Evolutionary conservation across 805 yeast species (phyloP), one percentile per base, ranked within the genome.

Genomic region (Spathaspora girioi): DNA sequence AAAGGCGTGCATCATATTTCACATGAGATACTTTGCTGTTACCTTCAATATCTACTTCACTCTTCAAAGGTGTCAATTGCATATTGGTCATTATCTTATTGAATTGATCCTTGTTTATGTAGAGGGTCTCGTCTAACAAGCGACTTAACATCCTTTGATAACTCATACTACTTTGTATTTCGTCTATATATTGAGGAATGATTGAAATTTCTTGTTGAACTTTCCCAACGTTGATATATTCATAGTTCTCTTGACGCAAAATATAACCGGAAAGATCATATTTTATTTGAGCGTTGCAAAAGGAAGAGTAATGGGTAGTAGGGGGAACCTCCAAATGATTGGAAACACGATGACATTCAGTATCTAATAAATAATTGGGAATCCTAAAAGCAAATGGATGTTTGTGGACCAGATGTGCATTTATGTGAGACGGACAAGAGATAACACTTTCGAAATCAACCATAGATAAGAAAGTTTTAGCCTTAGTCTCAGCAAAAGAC

Each of bases 321-420:
- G 56, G 56, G n/a, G 52, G 54, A n/a, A 51, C 15, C 38, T 48
- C 20, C 17, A 54, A 44, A 45, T 54, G 56, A 20, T n/a, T 31
- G n/a, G 20, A 17, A 10, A 38, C 38, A 15, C 11, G 41, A 14
- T 5, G n/a, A 23, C 51, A 49, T 15, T 49, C 42, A 38, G 35
- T 45, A 40, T 52, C 56, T n/a, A 54, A 40, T 8, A 55, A 41
- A 45, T 48, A 27, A 14, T 42, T n/a, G 15, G 60, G 57, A 17
- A 55, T 40, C 42, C 35, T 46, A 20, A 56, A 53, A 6, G 29
- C 26, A 32, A 56, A 55, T 23, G 49, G 50, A 18, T 52, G 46
- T 45, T 48, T 50, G 32, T 48, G 48, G 20, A 40, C 38, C 45
- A 23, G 48, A 17, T 46, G 12, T 4, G 38, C 38, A n/a, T n/a